Percentiles rank a stretch among this genome's conserved stretches.
Evolutionary conservation across 1,284 basidiomycete genomes (phyloP).

Genomic region (Leccinum olivaceoglutinosum): DNA sequence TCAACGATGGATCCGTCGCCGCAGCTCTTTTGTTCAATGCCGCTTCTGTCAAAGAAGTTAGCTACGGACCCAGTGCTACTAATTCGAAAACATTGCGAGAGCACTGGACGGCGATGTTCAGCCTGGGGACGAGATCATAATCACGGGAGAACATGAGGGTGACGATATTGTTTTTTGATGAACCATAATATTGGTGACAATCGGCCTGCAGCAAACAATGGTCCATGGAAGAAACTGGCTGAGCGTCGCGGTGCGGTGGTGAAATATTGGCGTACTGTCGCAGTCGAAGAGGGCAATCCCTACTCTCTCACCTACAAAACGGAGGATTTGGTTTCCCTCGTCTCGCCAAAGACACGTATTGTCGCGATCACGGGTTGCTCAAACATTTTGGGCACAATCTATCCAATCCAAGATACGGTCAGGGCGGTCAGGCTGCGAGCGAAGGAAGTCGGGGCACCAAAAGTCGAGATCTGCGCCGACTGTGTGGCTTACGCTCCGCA

Average conservation of each 20-base stretch:
- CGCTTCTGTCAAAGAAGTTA: slow-evolving; percentile 52
- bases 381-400: slow-evolving; percentile 67
- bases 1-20: slow-evolving; percentile 45
- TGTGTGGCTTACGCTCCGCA: slow-evolving; percentile 81
- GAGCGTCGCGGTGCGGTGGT: slow-evolving; percentile 48
- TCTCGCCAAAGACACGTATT: slow-evolving; percentile 62
- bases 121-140: slow-evolving; percentile 64
- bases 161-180: slow-evolving; percentile 5
- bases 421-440: slow-evolving; percentile 48
- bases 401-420: slow-evolving; percentile 55
- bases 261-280: slow-evolving; percentile 55
- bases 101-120: slow-evolving; percentile 50
- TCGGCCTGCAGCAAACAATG: slow-evolving; percentile 55
- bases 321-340: slow-evolving; percentile 56
- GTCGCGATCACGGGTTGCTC: slow-evolving; percentile 74
- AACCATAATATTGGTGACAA: not conserved
- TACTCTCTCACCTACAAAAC: slow-evolving; percentile 58
- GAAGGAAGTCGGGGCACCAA: slow-evolving; percentile 45
- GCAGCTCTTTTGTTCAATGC: slow-evolving; percentile 64
- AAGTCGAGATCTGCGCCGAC: slow-evolving; percentile 65
- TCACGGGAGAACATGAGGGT: slow-evolving; percentile 79
- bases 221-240: slow-evolving; percentile 74
- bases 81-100: slow-evolving; percentile 57
- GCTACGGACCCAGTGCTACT: slow-evolving; percentile 65
- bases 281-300: slow-evolving; percentile 50